Conservation (phyloP, 345 rosid genomes). For the Durio zibethinus region DNA sequence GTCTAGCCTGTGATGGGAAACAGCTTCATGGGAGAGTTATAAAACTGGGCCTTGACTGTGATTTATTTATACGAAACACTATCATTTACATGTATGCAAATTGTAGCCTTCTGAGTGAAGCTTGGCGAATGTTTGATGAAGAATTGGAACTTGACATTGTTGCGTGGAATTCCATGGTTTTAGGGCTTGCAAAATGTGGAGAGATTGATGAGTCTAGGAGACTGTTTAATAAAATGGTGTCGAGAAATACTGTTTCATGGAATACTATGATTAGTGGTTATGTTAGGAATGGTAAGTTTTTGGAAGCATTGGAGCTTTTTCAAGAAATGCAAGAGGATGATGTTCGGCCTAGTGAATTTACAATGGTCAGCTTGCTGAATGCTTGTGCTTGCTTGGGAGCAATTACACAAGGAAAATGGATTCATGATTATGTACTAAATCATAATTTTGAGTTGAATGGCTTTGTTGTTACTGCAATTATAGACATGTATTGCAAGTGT, state of each 20-base stretch:
- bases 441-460: constrained; percentile 45
- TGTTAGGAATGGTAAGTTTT: constrained; percentile 52
- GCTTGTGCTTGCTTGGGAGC: constrained; percentile 67
- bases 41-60: constrained; percentile 65
- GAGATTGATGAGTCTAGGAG: constrained; percentile 47
- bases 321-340: constrained; percentile 40
- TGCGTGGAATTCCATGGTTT: constrained; percentile 71
- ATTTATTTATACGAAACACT: constrained; percentile 50
- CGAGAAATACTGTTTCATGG: constrained; percentile 57
- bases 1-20: constrained; percentile 44
- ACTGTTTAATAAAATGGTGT: constrained; percentile 51
- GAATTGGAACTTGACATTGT: constrained; percentile 44
- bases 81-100: constrained; percentile 58
- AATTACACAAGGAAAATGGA: constrained; percentile 64
- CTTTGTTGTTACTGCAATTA: constrained; percentile 57
- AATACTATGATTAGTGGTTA: constrained; percentile 72
- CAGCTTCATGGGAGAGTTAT: constrained; percentile 70
- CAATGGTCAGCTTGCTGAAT: constrained; percentile 74
- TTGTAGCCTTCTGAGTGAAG: constrained; percentile 56
- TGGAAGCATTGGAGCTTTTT: constrained; percentile 59
- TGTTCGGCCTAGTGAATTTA: constrained; percentile 54
- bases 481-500: constrained; percentile 77
- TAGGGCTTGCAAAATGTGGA: constrained; percentile 56
- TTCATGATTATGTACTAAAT: constrained; percentile 52
- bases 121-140: constrained; percentile 41